Conservation (phyloP, 1,284 basidiomycete genomes). For the Apiotrichum veenhuisii region DNA sequence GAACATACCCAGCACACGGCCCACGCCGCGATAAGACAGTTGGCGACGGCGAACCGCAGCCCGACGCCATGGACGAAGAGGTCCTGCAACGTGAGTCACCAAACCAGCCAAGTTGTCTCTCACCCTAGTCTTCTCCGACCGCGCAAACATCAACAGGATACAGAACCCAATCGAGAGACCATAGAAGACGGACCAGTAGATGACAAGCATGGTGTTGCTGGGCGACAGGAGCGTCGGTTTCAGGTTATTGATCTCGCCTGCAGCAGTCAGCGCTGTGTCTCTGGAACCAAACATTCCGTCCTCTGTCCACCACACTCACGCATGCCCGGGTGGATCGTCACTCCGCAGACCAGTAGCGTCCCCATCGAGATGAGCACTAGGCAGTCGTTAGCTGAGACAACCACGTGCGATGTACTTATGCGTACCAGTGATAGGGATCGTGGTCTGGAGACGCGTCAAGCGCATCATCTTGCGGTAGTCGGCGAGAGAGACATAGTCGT, state of each 20-base stretch:
- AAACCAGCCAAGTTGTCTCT: conserved; percentile 10
- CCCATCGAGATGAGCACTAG: conserved; percentile 37
- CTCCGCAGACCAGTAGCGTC: conserved; percentile 40
- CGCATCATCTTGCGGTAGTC: conserved; percentile 45
- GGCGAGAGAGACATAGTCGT: conserved; percentile 42
- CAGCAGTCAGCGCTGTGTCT: not conserved
- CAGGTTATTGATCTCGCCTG: conserved; percentile 57
- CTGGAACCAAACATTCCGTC: not conserved
- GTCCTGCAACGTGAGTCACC: conserved; percentile 47
- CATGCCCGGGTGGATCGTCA: conserved; percentile 45
- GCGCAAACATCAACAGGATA: conserved; percentile 63
- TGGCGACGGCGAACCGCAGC: conserved; percentile 68
- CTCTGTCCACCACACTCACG: conserved; percentile 21
- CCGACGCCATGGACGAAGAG: conserved; percentile 72
- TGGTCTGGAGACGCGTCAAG: conserved; percentile 62
- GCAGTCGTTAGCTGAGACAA: not conserved
- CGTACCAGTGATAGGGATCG: conserved; percentile 69
- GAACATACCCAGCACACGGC: conserved; percentile 67
- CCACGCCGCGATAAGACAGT: conserved; percentile 78
- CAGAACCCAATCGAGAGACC: conserved; percentile 68
- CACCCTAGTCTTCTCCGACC: conserved; percentile 76
- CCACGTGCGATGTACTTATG: not conserved
- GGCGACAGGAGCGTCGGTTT: conserved; percentile 72
- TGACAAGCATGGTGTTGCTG: conserved; percentile 58
- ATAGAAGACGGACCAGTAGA: conserved; percentile 58